Base-by-base conservation (phyloP, 1,284 basidiomycete genomes). In the Polyporus tsugae region DNA sequence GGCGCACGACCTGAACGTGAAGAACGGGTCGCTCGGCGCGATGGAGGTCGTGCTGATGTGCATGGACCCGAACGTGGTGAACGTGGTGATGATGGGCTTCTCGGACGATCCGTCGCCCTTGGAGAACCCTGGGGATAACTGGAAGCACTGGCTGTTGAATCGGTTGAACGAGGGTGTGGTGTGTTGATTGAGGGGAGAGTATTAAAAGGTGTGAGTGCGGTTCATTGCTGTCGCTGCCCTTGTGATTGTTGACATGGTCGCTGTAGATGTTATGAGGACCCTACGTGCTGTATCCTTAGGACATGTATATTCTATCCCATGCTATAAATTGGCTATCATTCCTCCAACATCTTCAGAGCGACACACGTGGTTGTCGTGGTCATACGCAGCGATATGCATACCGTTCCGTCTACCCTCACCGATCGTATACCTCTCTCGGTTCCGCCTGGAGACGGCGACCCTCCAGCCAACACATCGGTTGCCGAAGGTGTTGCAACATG, bases 81-180 rank as follows among this genome's bases (percentile, higher is more conserved):
- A 73, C 55, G 68, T 73, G 46, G 73, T 70, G 44, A 73, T 75
- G 52, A 72, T 77, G 49, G 71, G 75, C 53, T 74, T 75, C 63
- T 64, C 62, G 46, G 65, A 64, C 66, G 65, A 65, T 42, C 65
- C 65, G 33, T 64, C 70, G 41, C 67, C 69, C 1, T 36, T 68
- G 17, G 57, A 69, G 49, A 63, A 62, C 46, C 70, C 70, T 7
- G 70, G 73, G 11, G 19, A 63, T 46, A 67, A 67, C 5, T 75
- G 74, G 73, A 73, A 73, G 66, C 72, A 74, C 55, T 69, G 65
- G 69, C 17, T 75, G 63, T 57, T 73, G 63, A 65, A 49, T 19
- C 60, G 67, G 42, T 42, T 75, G 64, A 75, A 75, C 46, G 72
- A 72, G 53, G 74, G 74, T 3, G 66, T 73, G 19, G 71, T 70